Conservation (phyloP, 805 yeast genomes). For the Ogataea pignaliae region DNA sequence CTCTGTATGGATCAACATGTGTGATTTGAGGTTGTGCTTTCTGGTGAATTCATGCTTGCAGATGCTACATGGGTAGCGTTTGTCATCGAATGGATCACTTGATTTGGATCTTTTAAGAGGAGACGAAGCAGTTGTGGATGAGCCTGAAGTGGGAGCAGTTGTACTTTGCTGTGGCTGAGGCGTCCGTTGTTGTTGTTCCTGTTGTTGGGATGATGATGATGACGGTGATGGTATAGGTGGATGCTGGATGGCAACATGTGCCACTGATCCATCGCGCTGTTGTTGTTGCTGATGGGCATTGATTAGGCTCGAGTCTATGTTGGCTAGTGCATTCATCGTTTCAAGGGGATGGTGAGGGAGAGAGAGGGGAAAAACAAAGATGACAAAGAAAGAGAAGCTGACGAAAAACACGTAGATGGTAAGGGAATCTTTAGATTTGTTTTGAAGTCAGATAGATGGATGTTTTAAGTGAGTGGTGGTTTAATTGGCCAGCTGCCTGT, state of each 20-base stretch:
- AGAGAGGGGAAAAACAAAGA: neutral
- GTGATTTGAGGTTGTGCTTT: conserved; percentile 71
- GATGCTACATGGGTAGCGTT: conserved; percentile 46
- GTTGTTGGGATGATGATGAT: neutral
- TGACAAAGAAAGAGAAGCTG: neutral
- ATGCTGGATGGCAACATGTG: neutral
- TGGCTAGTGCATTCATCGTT: neutral
- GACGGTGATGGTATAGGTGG: neutral
- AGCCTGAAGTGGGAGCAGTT: no score
- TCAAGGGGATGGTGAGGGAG: neutral
- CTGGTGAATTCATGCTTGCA: conserved; percentile 67
- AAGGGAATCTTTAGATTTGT: no score
- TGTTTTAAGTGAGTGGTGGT: no score
- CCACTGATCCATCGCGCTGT: conserved; percentile 7
- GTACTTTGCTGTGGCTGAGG: neutral
- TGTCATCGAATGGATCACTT: conserved; percentile 12
- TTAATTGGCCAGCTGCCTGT: no score
- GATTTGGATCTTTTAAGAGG: no score
- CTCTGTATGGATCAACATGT: conserved; percentile 61
- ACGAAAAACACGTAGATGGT: neutral
- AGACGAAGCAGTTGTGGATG: no score
- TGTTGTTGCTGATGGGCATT: conserved; percentile 1
- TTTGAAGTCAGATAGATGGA: no score
- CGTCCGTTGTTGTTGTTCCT: conserved; percentile 1
- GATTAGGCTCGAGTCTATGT: neutral